Evolutionary conservation across 495 filamentous ascomycete genomes (phyloP), one percentile per base, ranked within the genome.

Genomic region (Neurospora sp.): DNA sequence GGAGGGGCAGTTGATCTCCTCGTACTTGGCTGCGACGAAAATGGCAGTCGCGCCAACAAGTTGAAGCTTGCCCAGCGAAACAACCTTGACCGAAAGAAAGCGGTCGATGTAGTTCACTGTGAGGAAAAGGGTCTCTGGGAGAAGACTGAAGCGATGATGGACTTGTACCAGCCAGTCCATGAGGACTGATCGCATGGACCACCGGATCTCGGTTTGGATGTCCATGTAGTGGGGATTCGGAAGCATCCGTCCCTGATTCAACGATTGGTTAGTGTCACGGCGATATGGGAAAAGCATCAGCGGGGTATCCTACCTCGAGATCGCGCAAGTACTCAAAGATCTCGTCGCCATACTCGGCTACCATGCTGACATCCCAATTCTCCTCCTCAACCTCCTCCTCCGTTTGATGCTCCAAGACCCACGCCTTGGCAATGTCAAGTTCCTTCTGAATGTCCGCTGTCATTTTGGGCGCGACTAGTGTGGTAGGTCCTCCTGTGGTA

Each of bases 91-190:
- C 5, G 95, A 97, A 40, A 99, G 88, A 82, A 99, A 99, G 41
- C 96, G 93, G 80, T 99, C 96, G 76, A 99, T 93, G 82, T 94
- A 96, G 83, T 99, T 98, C 79, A 94, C 92, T 74, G 89, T 91
- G 59, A 98, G 88, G 82, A 96, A 98, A 8, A 99, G 84, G 0
- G 96, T 99, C 85, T 99, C 96, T 8, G 96, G 96, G 2, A 97
- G 89, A 14, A 98, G 87, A 31, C 86, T 86, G 84, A 99, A 98
- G 61, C 96, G 93, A 76, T 90, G 87, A 78, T 99, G 96, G 27
- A 99, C 96, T 79, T 98, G 95, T 53, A 98, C 91, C 11, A 99
- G 86, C 96, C 96, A 99, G 80, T 98, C 96, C 91, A 98, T 97
- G 70, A 99, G 89, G 61, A 98, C 93, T 11, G 95, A 90, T 65